Percentiles rank a stretch among this genome's conserved stretches.
Evolutionary conservation across 345 rosid species (phyloP).

Genomic region (Salix koriyanagi): DNA sequence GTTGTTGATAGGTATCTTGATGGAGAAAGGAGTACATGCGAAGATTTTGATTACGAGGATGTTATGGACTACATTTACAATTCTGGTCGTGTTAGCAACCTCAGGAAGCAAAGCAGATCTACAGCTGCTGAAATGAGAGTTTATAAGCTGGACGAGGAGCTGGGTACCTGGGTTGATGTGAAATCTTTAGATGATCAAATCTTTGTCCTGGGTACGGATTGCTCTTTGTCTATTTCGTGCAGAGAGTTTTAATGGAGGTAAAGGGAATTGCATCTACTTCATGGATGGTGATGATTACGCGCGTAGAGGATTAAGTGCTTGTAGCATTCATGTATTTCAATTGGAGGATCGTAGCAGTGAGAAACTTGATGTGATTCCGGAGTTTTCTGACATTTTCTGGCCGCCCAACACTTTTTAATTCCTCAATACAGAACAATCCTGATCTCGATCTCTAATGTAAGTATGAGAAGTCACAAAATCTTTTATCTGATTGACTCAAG

Average conservation of each 20-base stretch:
- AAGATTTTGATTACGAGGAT: not conserved
- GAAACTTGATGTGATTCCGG: not conserved
- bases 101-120: not conserved
- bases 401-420: not conserved
- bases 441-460: too few species aligned
- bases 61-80: not conserved
- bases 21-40: not conserved
- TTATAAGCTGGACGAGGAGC: constrained; percentile 26
- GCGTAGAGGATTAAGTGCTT: not conserved
- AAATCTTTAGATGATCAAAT: constrained; percentile 17
- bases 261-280: constrained; percentile 19
- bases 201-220: constrained; percentile 16
- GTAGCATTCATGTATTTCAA: constrained; percentile 8
- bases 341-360: not conserved
- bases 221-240: constrained; percentile 8
- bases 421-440: too few species aligned
- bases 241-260: constrained; percentile 7
- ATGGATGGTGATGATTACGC: not conserved
- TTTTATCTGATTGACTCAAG: too few species aligned
- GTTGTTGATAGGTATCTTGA: constrained; percentile 26
- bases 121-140: constrained; percentile 10
- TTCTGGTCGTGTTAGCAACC: not conserved
- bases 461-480: too few species aligned
- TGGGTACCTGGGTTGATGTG: constrained; percentile 21
- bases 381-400: not conserved